Conservation (phyloP, 2,329 filamentous ascomycete genomes). For the Alternaria sp. region DNA sequence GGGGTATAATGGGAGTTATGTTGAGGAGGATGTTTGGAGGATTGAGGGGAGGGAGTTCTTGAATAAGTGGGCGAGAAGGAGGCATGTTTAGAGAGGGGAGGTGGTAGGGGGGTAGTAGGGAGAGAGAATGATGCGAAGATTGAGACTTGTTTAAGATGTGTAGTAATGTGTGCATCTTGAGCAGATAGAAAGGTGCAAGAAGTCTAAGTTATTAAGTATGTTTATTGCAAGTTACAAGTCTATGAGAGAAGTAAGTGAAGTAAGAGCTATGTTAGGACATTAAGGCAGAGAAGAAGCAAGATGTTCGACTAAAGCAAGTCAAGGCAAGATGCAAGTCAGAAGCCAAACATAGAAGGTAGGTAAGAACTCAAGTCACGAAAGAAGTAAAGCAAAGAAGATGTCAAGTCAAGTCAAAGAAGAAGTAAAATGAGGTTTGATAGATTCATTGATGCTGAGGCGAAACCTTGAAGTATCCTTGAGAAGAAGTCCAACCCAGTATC, state of each 20-base stretch:
- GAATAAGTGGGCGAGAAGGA: slow-evolving; percentile 45
- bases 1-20: slow-evolving; percentile 51
- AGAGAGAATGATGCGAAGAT: not conserved
- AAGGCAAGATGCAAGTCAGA: too few species aligned
- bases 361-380: not conserved
- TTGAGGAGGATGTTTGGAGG: slow-evolving; percentile 53
- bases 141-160: not conserved
- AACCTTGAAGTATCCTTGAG: not conserved
- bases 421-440: not conserved
- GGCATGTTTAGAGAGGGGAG: slow-evolving; percentile 37
- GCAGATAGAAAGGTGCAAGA: not conserved
- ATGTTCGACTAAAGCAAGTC: not conserved
- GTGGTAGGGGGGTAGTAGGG: not conserved
- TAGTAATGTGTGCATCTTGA: too few species aligned
- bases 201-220: not conserved
- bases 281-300: not conserved
- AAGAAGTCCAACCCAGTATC: not conserved
- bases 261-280: not conserved
- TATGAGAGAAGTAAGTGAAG: not conserved
- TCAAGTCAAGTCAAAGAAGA: not conserved
- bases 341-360: not conserved
- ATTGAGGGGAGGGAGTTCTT: slow-evolving; percentile 51
- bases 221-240: not conserved
- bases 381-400: not conserved
- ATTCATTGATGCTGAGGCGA: slow-evolving; percentile 10